Evolutionary conservation across 352 stramenopile species (phyloP).

Genomic region (Globisporangium orthogonon): DNA sequence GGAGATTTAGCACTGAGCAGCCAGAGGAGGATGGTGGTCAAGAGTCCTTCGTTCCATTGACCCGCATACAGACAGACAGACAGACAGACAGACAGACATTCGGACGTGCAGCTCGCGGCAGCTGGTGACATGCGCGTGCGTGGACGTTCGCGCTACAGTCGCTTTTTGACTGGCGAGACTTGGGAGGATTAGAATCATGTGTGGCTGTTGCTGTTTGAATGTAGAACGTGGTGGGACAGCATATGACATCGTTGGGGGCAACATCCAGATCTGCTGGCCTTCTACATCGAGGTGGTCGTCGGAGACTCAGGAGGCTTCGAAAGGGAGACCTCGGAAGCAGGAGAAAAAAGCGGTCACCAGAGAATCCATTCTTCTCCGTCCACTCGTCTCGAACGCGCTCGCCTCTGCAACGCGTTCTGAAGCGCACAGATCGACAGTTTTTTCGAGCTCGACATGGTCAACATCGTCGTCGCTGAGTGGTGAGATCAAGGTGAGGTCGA

Average conservation of each 20-base stretch:
- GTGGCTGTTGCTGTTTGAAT: neutral
- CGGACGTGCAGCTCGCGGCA: neutral
- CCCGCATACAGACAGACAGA: neutral
- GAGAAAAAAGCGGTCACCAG: neutral
- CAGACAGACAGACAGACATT: neutral
- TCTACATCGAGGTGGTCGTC: neutral
- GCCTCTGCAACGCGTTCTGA: neutral
- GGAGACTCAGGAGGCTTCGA: neutral
- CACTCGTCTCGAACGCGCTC: neutral
- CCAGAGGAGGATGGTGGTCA: neutral
- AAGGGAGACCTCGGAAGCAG: too few species aligned
- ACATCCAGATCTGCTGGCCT: neutral
- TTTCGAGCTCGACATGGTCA: neutral
- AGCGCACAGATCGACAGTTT: neutral
- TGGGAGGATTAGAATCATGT: neutral
- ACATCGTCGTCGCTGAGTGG: neutral
- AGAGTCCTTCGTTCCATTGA: neutral
- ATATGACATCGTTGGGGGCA: neutral
- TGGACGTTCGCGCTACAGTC: neutral
- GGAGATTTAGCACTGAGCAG: slow-evolving; percentile 9
- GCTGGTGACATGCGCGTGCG: neutral
- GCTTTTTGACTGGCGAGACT: neutral
- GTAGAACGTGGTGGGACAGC: neutral
- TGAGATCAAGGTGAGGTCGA: neutral
- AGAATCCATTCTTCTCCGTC: neutral